Base-by-base conservation (phyloP, 352 stramenopile genomes). In the Phytophthora foliorum region DNA sequence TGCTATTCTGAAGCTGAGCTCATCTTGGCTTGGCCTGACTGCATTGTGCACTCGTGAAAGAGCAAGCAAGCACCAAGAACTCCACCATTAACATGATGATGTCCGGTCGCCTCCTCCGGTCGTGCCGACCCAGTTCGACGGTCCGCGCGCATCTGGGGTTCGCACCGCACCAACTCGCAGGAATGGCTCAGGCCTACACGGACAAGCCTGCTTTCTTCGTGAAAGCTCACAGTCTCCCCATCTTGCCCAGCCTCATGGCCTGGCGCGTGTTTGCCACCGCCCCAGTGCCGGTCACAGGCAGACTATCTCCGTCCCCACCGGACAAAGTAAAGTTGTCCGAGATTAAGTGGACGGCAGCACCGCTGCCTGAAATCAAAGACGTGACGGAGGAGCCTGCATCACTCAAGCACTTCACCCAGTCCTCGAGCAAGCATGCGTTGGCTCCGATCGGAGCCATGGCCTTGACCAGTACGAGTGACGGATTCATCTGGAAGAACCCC, bases 281-380 rank as follows among this genome's bases (percentile, higher is more conserved):
- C 1, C 54, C 54, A n/a, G 34, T 32, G 13, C 11, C 50, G 7
- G 38, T 48, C 14, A 57, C 48, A 2, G 42, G 21, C 5, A 65
- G 63, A 9, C 38, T 71, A 10, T 57, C 55, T 1, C 3, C 41
- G 50, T 44, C 54, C 14, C 17, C 55, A 32, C 61, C 48, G 11
- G 11, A 6, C 39, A 67, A 54, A 44, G 5, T 70, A 0, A n/a
- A 63, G 27, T 24, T 70, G 1, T 34, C 49, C 0, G 61, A 58
- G 14, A 22, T 71, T 5, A 71, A 71, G 50, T 61, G 50, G 52
- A 55, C 49, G 6, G 55, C 67, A 13, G 53, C 60, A 9, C 64
- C 78, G 32, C 38, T 84, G 57, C 72, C 76, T 44, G 13, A 77
- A 55, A 58, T 88, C 68, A 78, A 88, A 72, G 75, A 70, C 34